Evolutionary conservation across 805 yeast genomes (phyloP).

Genomic region (Metschnikowia peoriensis): DNA sequence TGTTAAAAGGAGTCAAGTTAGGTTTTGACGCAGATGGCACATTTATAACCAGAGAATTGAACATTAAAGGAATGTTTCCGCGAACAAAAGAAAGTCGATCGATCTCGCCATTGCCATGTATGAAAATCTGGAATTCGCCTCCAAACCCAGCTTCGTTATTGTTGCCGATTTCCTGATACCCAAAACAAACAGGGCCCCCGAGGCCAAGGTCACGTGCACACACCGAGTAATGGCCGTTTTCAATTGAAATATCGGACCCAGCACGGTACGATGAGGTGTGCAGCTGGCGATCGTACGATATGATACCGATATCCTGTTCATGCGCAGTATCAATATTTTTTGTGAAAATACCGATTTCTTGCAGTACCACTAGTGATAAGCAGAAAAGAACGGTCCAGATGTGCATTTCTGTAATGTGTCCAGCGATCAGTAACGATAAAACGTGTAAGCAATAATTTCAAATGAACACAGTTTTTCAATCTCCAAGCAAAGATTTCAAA

Average conservation of each 20-base stretch:
- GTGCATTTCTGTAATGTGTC: constrained; percentile 1
- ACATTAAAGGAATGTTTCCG: neutral
- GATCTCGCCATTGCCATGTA: constrained; percentile 6
- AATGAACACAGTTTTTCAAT: no score
- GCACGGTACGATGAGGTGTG: constrained; percentile 11
- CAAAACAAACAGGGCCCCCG: constrained; percentile 30
- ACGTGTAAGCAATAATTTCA: no score
- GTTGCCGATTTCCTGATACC: constrained; percentile 14
- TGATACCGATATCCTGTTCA: constrained; percentile 15
- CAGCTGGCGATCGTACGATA: constrained; percentile 13
- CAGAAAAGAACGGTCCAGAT: neutral
- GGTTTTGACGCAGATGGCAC: constrained; percentile 25
- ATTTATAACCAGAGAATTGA: constrained; percentile 1
- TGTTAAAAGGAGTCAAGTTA: constrained; percentile 25
- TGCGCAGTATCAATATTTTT: neutral
- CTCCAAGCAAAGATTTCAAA: no score
- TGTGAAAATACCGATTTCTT: constrained; percentile 9
- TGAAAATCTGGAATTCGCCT: constrained; percentile 12
- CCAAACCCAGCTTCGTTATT: neutral
- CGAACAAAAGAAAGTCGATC: constrained; percentile 5
- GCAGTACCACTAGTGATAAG: constrained; percentile 8
- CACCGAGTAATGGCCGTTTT: constrained; percentile 23
- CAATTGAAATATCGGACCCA: neutral
- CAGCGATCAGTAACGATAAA: neutral
- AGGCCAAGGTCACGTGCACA: constrained; percentile 31